A percentile compares a stretch with the other conserved stretches of the same genome.
Conservation (phyloP, 73 alveolate species). For the Durusdinium trenchii region DNA sequence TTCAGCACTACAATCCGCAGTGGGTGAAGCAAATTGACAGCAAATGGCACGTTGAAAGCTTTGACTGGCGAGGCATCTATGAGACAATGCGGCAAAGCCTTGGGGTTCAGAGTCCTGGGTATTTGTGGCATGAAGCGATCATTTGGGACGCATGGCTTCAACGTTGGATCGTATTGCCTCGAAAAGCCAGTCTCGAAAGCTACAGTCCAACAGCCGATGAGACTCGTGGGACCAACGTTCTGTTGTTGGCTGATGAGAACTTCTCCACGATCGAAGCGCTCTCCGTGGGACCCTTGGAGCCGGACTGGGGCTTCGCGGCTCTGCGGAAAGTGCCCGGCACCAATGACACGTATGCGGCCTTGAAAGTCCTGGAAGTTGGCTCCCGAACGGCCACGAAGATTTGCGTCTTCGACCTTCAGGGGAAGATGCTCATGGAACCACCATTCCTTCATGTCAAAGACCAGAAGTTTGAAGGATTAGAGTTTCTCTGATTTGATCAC, state of each 20-base stretch:
- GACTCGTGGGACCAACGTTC: conserved; percentile 76
- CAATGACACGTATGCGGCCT: conserved; percentile 73
- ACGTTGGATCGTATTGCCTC: conserved; percentile 75
- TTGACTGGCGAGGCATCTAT: conserved; percentile 72
- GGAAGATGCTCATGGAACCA: conserved; percentile 69
- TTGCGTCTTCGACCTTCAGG: conserved; percentile 63
- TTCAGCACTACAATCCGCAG: conserved; percentile 71
- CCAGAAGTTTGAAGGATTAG: conserved; percentile 81
- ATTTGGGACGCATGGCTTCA: conserved; percentile 55
- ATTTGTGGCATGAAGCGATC: conserved; percentile 91
- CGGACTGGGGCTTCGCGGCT: conserved; percentile 94
- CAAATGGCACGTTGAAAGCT: conserved; percentile 72
- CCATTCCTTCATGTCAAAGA: conserved; percentile 42
- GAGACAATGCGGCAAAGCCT: conserved; percentile 41
- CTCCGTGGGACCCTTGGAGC: conserved; percentile 76
- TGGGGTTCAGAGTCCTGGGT: conserved; percentile 62
- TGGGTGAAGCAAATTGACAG: conserved; percentile 74
- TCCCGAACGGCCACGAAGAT: conserved; percentile 69
- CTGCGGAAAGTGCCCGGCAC: conserved; percentile 80
- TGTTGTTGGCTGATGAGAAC: conserved; percentile 51
- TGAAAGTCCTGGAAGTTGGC: conserved; percentile 80
- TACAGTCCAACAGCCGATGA: conserved; percentile 68
- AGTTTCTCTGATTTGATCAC: too few relatives aligned
- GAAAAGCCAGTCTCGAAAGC: conserved; percentile 51
- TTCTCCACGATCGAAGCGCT: conserved; percentile 64